These are phyloP conservation scores for Chaetoceros muelleri DNA, from an alignment of 108 stramenopile genomes.

Conservation along the genomic window DNA sequence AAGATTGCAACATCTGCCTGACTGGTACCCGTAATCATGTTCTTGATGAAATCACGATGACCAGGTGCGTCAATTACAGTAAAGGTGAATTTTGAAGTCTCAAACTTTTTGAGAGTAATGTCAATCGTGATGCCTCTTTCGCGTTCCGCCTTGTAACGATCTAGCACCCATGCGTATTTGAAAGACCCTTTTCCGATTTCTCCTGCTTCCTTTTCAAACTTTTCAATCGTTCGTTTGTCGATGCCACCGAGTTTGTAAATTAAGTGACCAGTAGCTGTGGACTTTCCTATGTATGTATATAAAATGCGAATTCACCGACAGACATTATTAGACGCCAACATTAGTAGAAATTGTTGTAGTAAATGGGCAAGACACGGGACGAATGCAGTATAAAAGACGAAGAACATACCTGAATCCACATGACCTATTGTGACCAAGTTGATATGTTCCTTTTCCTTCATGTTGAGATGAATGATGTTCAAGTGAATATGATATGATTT, in stretches of 20 bases:
- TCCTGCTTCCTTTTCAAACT: slow-evolving; percentile 92
- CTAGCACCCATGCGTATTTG: slow-evolving; percentile 95
- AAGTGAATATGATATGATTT: too few relatives aligned
- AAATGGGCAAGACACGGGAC: background rate
- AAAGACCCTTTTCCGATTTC: slow-evolving; percentile 89
- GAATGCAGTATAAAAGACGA: too few relatives aligned
- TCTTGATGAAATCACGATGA: slow-evolving; percentile 82
- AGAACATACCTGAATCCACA: slow-evolving; percentile 57
- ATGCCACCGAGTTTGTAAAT: slow-evolving; percentile 86
- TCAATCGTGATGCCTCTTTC: slow-evolving; percentile 95
- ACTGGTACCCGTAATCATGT: slow-evolving; percentile 94
- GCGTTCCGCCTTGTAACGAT: slow-evolving; percentile 92
- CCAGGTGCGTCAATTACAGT: slow-evolving; percentile 96
- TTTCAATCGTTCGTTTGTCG: slow-evolving; percentile 92
- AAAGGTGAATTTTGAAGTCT: slow-evolving; percentile 78
- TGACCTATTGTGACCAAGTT: slow-evolving; percentile 40
- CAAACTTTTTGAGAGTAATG: slow-evolving; percentile 89
- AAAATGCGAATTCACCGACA: background rate
- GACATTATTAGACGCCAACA: too few relatives aligned
- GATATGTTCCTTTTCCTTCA: slow-evolving; percentile 11
- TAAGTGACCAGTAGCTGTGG: slow-evolving; percentile 91
- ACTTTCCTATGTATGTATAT: slow-evolving; percentile 76
- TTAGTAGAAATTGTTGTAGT: too few relatives aligned
- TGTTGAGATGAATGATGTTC: too few relatives aligned
- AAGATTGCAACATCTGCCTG: slow-evolving; percentile 92